Conservation (phyloP, 768 basidiomycete genomes). For the Kwoniella dendrophila region DNA sequence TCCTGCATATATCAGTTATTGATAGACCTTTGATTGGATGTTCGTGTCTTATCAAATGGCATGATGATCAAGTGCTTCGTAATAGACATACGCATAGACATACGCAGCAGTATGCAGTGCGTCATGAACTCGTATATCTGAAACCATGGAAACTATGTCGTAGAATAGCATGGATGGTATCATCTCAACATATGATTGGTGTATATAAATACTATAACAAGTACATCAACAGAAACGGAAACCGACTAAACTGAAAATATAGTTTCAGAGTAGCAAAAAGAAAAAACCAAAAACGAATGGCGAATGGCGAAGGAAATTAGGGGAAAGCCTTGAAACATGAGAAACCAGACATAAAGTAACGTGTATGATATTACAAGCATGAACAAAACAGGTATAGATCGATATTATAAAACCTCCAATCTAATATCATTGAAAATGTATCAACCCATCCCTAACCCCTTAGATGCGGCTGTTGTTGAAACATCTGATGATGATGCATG, state of each 20-base stretch:
- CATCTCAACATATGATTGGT: constrained; percentile 16
- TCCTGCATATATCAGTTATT: no score
- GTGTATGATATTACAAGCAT: no score
- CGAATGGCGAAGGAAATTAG: no score
- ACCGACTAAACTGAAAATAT: neutral
- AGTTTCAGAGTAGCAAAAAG: constrained; percentile 3
- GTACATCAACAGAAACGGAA: neutral
- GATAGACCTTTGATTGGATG: no score
- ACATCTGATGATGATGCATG: constrained; percentile 32
- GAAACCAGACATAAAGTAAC: no score
- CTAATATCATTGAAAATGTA: neutral
- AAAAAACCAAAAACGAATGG: no score
- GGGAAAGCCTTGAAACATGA: no score
- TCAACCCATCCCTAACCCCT: neutral
- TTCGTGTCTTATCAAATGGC: no score
- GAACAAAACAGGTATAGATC: neutral
- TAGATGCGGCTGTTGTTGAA: constrained; percentile 29
- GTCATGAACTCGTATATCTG: neutral
- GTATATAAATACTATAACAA: neutral
- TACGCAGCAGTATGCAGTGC: neutral
- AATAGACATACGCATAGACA: no score
- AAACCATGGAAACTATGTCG: neutral
- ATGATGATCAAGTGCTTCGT: no score
- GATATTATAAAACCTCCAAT: neutral
- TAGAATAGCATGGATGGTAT: constrained; percentile 3